phyloP scores from a whole-genome alignment of 202 grass and related monocot species.

The Cymbopogon flexuosus region DNA sequence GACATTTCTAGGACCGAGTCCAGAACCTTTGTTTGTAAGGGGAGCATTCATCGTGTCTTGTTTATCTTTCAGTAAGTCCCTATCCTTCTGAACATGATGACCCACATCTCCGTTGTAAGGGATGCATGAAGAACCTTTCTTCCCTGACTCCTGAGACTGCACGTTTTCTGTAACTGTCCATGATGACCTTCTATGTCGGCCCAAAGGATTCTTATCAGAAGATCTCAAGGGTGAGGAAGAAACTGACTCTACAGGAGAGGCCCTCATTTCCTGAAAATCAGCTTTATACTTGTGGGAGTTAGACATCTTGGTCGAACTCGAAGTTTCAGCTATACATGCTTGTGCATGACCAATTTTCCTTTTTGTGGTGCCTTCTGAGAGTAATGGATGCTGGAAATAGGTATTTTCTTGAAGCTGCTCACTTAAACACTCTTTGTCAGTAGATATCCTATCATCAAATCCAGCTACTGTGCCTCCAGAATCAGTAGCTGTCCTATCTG shows the following conservation, averaged over 20 bases:
- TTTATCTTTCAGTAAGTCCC: constrained; percentile 31
- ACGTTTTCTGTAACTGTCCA: constrained; percentile 27
- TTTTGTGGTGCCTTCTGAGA: constrained; percentile 37
- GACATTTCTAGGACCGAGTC: constrained; percentile 13
- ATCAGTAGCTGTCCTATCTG: constrained; percentile 22
- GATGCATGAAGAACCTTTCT: constrained; percentile 25
- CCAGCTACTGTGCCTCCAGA: constrained; percentile 8
- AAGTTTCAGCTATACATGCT: constrained; percentile 48
- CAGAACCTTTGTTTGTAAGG: constrained; percentile 29
- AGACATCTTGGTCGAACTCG: constrained; percentile 79
- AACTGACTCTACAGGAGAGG: constrained; percentile 88
- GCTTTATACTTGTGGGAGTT: constrained; percentile 52
- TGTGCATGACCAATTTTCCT: constrained; percentile 41
- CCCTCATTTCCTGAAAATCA: constrained; percentile 57
- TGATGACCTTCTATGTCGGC: constrained; percentile 30
- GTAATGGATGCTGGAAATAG: constrained; percentile 22
- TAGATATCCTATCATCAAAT: constrained; percentile 6
- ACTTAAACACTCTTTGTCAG: constrained; percentile 40
- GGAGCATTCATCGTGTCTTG: constrained; percentile 12
- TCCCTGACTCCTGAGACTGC: constrained; percentile 31
- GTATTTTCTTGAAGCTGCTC: constrained; percentile 25
- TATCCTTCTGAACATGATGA: constrained; percentile 30
- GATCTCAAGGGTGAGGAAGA: constrained; percentile 82
- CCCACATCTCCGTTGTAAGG: background rate
- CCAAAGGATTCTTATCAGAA: constrained; percentile 33